Conservation (phyloP, 345 rosid species). For the Diplotaxis tenuifolia region DNA sequence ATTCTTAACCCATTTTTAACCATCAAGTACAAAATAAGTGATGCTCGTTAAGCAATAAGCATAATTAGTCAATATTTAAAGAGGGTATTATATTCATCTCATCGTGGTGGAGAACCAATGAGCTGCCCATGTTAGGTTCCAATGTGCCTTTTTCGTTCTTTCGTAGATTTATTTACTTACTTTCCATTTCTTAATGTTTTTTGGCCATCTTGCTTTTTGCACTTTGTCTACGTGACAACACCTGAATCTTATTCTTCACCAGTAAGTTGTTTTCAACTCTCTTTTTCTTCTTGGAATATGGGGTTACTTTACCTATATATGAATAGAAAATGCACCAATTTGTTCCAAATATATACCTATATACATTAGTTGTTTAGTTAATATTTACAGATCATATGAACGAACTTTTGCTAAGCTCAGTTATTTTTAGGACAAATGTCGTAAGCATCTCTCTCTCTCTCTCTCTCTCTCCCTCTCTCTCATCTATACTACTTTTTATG, state of each 20-base stretch:
- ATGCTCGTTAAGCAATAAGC: constrained; percentile 28
- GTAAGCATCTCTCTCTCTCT: background rate
- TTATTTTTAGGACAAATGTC: background rate
- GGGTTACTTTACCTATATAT: background rate
- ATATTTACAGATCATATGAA: constrained; percentile 6
- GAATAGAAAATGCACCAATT: background rate
- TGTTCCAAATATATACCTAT: background rate
- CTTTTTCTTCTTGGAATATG: constrained; percentile 26
- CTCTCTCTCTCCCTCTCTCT: background rate
- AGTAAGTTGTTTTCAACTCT: background rate
- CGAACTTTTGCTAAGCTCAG: background rate
- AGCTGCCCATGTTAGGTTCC: constrained; percentile 34
- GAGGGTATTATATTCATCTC: constrained; percentile 41
- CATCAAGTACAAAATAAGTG: constrained; percentile 22
- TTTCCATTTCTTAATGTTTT: constrained; percentile 21
- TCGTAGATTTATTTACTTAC: background rate
- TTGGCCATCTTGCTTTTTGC: constrained; percentile 37
- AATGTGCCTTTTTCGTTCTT: background rate
- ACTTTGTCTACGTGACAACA: constrained; percentile 25
- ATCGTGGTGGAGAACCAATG: constrained; percentile 43
- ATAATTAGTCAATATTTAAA: constrained; percentile 30
- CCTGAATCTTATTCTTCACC: constrained; percentile 37
- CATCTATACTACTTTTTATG: background rate
- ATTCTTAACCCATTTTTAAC: constrained; percentile 6
- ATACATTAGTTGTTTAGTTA: background rate